phyloP scores from a whole-genome alignment of 208 protist genomes.

The Angomonas ambiguus region DNA sequence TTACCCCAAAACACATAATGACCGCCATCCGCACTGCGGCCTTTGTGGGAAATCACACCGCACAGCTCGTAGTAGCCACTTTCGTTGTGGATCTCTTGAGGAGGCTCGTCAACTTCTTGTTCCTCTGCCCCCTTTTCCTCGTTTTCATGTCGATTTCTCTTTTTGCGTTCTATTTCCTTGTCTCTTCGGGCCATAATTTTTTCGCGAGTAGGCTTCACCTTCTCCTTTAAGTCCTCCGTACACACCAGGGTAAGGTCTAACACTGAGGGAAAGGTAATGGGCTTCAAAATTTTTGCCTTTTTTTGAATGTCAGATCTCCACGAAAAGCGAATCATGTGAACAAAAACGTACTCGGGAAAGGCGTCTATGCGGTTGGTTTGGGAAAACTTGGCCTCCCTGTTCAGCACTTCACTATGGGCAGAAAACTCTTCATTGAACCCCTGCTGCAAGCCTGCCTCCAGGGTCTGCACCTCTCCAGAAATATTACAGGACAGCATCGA shows the following conservation, averaged over 20 bases:
- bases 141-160: slow-evolving; percentile 18
- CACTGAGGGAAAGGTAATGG: slow-evolving; percentile 71
- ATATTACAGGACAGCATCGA: slow-evolving; percentile 86
- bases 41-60: slow-evolving; percentile 90
- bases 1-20: slow-evolving; percentile 94
- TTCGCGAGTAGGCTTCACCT: slow-evolving; percentile 31
- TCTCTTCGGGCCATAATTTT: slow-evolving; percentile 44
- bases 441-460: slow-evolving; percentile 72
- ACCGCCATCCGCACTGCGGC: slow-evolving; percentile 78
- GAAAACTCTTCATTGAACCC: slow-evolving; percentile 59
- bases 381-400: slow-evolving; percentile 41
- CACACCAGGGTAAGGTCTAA: slow-evolving; percentile 57
- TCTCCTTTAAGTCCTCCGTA: slow-evolving; percentile 50
- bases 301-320: slow-evolving; percentile 79
- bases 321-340: slow-evolving; percentile 90
- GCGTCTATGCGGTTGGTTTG: slow-evolving; percentile 39
- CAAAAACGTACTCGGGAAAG: slow-evolving; percentile 81
- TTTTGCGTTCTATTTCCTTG: slow-evolving; percentile 45
- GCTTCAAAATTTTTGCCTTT: slow-evolving; percentile 85
- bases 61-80: slow-evolving; percentile 89
- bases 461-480: slow-evolving; percentile 59
- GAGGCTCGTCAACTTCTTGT: slow-evolving; percentile 7
- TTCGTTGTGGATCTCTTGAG: slow-evolving; percentile 30
- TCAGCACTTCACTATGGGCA: slow-evolving; percentile 39
- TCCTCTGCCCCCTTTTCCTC: slow-evolving; percentile 15